phyloP scores from a whole-genome alignment of 2,329 filamentous ascomycete species.

The Botrytis porri region DNA sequence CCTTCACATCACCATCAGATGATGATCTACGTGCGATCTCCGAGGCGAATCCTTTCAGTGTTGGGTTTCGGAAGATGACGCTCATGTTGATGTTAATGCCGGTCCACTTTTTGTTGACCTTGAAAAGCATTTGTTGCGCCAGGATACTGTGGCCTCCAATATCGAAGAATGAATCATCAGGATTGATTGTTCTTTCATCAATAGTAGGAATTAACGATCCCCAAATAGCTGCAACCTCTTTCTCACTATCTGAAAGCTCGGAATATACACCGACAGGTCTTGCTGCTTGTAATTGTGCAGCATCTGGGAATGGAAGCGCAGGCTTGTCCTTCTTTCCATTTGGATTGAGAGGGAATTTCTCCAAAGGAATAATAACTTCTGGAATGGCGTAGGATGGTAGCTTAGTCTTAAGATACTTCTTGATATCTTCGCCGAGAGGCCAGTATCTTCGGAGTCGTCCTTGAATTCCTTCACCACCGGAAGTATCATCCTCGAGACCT shows the following conservation, averaged over 20 bases:
- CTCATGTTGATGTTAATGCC: slow-evolving; percentile 67
- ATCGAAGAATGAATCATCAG: slow-evolving; percentile 70
- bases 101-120: slow-evolving; percentile 59
- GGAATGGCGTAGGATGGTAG: slow-evolving; percentile 75
- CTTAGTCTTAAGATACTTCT: slow-evolving; percentile 68
- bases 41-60: slow-evolving; percentile 49
- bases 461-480: slow-evolving; percentile 42
- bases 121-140: slow-evolving; percentile 76
- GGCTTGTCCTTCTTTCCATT: slow-evolving; percentile 83
- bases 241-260: slow-evolving; percentile 56
- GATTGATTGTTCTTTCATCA: slow-evolving; percentile 64
- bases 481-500: slow-evolving; percentile 49
- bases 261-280: slow-evolving; percentile 46
- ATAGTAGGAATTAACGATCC: slow-evolving; percentile 64
- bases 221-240: slow-evolving; percentile 69
- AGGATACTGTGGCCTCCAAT: slow-evolving; percentile 77
- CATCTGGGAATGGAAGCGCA: slow-evolving; percentile 76
- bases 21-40: slow-evolving; percentile 50
- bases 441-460: slow-evolving; percentile 40
- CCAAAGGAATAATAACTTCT: slow-evolving; percentile 68
- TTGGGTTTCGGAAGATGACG: slow-evolving; percentile 66
- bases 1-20: slow-evolving; percentile 29
- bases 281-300: slow-evolving; percentile 59
- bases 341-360: slow-evolving; percentile 75
- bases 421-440: slow-evolving; percentile 49